Base-by-base conservation (phyloP, 2,329 filamentous ascomycete genomes). In the Pseudocercospora cruenta region DNA sequence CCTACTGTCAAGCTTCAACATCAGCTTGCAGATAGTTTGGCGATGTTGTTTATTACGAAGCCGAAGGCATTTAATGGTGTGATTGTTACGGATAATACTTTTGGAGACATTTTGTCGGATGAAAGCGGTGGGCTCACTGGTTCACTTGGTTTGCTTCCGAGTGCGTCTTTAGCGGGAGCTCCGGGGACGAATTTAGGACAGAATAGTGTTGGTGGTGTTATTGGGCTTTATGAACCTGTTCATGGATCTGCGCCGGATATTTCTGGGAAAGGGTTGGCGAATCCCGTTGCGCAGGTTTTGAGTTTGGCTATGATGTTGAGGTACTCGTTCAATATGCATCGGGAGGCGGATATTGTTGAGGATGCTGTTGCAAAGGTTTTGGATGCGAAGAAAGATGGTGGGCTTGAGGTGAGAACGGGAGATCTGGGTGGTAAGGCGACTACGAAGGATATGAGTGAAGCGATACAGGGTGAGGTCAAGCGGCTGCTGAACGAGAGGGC, bases 341-440 rank as follows among this genome's bases (percentile, higher is more conserved):
- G 65, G 9, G 73, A 76, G 49, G 74, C 74, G 3, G 71, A 75
- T 22, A 57, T 87, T 0, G 84, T 86, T 0, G 83, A 87, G 69
- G 79, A 82, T 28, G 81, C 85, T 0, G 85, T 86, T 0, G 81
- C 82, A 0, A 78, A 79, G 47, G 74, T 88, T 62, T 82, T 88
- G 76, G 80, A 83, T 7, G 80, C 80, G 4, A 84, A 87, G 2
- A 84, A 86, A 69, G 80, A 79, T 10, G 85, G 82, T 19, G 85
- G 84, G 63, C 78, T 79, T 7, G 85, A 85, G 0, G 75, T 86
- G 14, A 73, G 82, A 45, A 88, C 86, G 0, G 80, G 80, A 5
- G 86, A 88, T 76, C 77, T 88, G 1, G 86, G 85, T 4, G 86
- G 86, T 2, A 78, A 71, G 45, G 62, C 62, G 4, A 77, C 71